A percentile compares a stretch with the other conserved stretches of the same genome.
These are phyloP conservation scores for Musa itinerans DNA, from an alignment of 176 grass and related monocot genomes.

Conservation along the genomic window DNA sequence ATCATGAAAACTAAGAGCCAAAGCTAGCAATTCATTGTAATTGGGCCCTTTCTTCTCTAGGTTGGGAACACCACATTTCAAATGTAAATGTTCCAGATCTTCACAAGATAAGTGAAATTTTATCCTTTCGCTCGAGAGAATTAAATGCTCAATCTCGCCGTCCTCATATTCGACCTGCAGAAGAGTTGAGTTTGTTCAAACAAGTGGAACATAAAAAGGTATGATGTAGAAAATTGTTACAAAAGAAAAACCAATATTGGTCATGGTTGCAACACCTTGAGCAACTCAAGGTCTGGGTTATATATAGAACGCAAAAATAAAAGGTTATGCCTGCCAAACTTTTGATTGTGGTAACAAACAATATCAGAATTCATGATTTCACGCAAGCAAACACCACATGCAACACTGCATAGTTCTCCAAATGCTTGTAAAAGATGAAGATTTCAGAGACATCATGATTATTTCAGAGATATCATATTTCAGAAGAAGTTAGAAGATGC, in stretches of 20 bases:
- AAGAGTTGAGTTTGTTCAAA: neutral
- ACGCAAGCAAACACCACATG: neutral
- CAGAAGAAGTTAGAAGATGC: neutral
- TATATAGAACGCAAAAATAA: neutral
- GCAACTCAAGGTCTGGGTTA: neutral
- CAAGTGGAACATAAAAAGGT: neutral
- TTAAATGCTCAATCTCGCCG: slow-evolving; percentile 61
- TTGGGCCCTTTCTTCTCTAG: slow-evolving; percentile 49
- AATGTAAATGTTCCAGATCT: slow-evolving; percentile 57
- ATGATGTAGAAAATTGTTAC: neutral
- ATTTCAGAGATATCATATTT: neutral
- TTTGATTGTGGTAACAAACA: neutral
- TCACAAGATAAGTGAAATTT: slow-evolving; percentile 63
- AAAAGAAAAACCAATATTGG: neutral
- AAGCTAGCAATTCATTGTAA: slow-evolving; percentile 73
- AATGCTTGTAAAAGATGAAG: neutral
- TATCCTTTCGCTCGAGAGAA: slow-evolving; percentile 57
- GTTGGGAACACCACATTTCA: slow-evolving; percentile 60
- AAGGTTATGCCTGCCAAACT: no score
- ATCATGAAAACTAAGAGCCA: slow-evolving; percentile 87
- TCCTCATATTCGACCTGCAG: slow-evolving; percentile 83
- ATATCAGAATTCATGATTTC: neutral
- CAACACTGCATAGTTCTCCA: neutral
- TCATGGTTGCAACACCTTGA: neutral
- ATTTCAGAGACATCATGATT: neutral